Evolutionary conservation across 176 grass and related monocot species (phyloP).

Genomic region (sorghum (Sorghum bicolor)): Sorghum_bicolor_NCBIv3 NC_012875.2:4103001-4103500

Average conservation of each 20-base stretch:
- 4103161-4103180: not conserved
- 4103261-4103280: conserved; percentile 8
- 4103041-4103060: too few species aligned
- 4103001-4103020: too few species aligned
- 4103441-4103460: conserved; percentile 33
- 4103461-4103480: conserved; percentile 24
- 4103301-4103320: conserved; percentile 16
- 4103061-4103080: too few species aligned
- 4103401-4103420: conserved; percentile 50
- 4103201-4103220: not conserved
- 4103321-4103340: conserved; percentile 18
- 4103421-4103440: conserved; percentile 39
- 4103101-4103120: not conserved
- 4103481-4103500: conserved; percentile 45
- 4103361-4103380: not conserved
- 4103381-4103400: conserved; percentile 9
- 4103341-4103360: conserved; percentile 6
- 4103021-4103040: too few species aligned
- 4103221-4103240: conserved; percentile 31
- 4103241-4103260: not conserved
- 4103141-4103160: too few species aligned
- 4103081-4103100: not conserved
- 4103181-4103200: not conserved
- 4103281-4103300: not conserved
- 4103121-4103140: not conserved